Evolutionary conservation across 805 yeast species (phyloP), one percentile per base, ranked within the genome.

Genomic region (Ogataea minuta): DNA sequence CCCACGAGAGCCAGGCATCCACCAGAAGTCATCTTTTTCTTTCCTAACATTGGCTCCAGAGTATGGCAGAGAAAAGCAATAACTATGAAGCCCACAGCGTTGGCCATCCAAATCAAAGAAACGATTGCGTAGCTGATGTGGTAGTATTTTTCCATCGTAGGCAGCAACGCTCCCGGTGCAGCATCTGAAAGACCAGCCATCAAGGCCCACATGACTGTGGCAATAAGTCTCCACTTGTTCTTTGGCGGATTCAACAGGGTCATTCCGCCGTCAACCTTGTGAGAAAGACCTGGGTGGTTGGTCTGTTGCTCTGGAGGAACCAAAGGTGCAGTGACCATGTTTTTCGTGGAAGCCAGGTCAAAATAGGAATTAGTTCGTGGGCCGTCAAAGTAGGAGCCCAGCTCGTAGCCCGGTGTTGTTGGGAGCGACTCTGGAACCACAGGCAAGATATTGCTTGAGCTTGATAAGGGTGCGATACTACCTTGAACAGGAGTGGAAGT

Each of bases 111-210:
- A 34, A 78, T 68, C 39, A 74, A 50, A 2, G 84, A 76, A 2
- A 76, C 81, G n/a, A 73, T 49, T 2, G 79, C 66, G 50, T 78
- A 78, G 13, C 61, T 61, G 37, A 78, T 64, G 24, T 52, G 37
- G 51, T 76, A 79, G 51, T 70, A 65, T 4, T 39, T 53, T 47
- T 79, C 83, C 27, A 79, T 72, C 29, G 63, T 59, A 5, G 81
- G 81, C 36, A 79, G 57, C n/a, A 79, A 56, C 0, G 82, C 79
- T 43, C 84, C 84, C 1, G 79, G 74, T 10, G 78, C 75, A 41
- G 79, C 79, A 51, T 79, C 84, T 19, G 69, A 53, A 47, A 74
- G 55, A 1, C 82, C 82, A 9, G 54, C 46, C 2, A 64, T 47
- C 28, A 71, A 56, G 8, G 59, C 54, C 74, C 76, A 75, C 4